A percentile compares a stretch with the other conserved stretches of the same genome.
Evolutionary conservation across 371 early-diverging fungal genomes (phyloP).

Genomic region (Rhizomucor miehei): DNA sequence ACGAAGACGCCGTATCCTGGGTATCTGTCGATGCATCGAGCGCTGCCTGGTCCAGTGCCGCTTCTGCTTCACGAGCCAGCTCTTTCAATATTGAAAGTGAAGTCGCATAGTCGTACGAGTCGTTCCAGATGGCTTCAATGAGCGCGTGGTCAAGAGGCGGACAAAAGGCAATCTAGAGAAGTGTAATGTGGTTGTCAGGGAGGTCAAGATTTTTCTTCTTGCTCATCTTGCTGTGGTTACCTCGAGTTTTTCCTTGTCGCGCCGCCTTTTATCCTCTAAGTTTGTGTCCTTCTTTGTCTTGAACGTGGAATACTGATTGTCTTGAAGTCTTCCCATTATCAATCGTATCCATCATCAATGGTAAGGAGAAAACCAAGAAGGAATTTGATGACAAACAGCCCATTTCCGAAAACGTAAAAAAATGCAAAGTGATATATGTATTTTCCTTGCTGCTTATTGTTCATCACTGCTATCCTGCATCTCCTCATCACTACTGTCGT

Average conservation of each 20-base stretch:
- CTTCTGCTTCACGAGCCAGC: slow-evolving; percentile 11
- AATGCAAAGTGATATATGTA: too few species aligned
- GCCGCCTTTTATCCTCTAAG: neutral
- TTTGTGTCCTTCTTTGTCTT: neutral
- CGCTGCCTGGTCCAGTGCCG: neutral
- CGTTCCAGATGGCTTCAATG: slow-evolving; percentile 15
- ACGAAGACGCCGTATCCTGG: neutral
- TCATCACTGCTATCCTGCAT: too few species aligned
- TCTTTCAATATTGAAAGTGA: slow-evolving; percentile 6
- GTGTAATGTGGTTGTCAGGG: neutral
- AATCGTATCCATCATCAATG: too few species aligned
- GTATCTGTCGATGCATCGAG: neutral
- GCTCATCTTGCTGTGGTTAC: neutral
- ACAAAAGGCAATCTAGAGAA: slow-evolving; percentile 8
- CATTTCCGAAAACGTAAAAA: too few species aligned
- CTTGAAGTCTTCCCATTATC: slow-evolving; percentile 12
- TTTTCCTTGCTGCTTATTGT: too few species aligned
- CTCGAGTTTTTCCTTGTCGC: slow-evolving; percentile 1
- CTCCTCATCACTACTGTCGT: too few species aligned
- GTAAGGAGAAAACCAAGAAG: too few species aligned
- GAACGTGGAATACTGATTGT: slow-evolving; percentile 8
- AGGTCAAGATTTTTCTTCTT: neutral
- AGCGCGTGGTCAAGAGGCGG: slow-evolving; percentile 10
- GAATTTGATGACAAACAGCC: too few species aligned
- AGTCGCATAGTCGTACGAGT: slow-evolving; percentile 4